Percentiles rank a stretch among this genome's conserved stretches.
Evolutionary conservation across 306 rosid species (phyloP).

Genomic region (Ormosia semicastrata): DNA sequence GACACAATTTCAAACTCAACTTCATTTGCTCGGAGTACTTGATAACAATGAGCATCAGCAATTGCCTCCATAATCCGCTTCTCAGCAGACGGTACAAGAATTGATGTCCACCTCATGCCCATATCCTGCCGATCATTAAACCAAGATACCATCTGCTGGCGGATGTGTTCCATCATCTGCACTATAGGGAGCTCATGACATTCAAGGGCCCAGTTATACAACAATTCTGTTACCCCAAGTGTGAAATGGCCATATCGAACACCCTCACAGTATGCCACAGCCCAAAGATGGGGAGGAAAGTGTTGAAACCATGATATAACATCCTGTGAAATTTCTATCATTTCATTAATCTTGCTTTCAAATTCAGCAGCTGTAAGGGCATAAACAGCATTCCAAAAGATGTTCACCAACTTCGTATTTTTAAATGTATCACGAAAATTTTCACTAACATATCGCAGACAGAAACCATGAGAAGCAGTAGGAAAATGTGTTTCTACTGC

Average conservation of each 20-base stretch:
- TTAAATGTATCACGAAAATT: slow-evolving; percentile 93
- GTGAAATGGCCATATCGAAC: slow-evolving; percentile 93
- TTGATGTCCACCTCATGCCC: slow-evolving; percentile 83
- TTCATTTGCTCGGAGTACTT: slow-evolving; percentile 96
- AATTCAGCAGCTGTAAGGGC: slow-evolving; percentile 93
- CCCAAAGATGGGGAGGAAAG: slow-evolving; percentile 96
- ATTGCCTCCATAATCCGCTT: slow-evolving; percentile 84
- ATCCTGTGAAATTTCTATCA: slow-evolving; percentile 88
- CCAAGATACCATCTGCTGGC: slow-evolving; percentile 74
- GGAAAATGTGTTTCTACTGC: slow-evolving; percentile 97
- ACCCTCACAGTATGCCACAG: slow-evolving; percentile 94
- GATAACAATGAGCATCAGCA: slow-evolving; percentile 93
- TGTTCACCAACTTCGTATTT: slow-evolving; percentile 88
- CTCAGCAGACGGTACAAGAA: slow-evolving; percentile 94
- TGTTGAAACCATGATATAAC: slow-evolving; percentile 80
- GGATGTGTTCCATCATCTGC: slow-evolving; percentile 97
- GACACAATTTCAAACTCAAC: slow-evolving; percentile 98
- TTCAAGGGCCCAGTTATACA: slow-evolving; percentile 98
- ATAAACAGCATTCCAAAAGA: slow-evolving; percentile 98
- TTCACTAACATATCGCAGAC: slow-evolving; percentile 88
- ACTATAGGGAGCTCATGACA: slow-evolving; percentile 96
- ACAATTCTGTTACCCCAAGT: slow-evolving; percentile 82
- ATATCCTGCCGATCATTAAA: slow-evolving; percentile 68
- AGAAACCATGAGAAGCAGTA: slow-evolving; percentile 86
- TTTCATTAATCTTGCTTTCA: slow-evolving; percentile 85